Evolutionary conservation across 1,139 yeast genomes (phyloP), one percentile per base, ranked within the genome.

Genomic region (Sugiyamaella xylanicola): DNA sequence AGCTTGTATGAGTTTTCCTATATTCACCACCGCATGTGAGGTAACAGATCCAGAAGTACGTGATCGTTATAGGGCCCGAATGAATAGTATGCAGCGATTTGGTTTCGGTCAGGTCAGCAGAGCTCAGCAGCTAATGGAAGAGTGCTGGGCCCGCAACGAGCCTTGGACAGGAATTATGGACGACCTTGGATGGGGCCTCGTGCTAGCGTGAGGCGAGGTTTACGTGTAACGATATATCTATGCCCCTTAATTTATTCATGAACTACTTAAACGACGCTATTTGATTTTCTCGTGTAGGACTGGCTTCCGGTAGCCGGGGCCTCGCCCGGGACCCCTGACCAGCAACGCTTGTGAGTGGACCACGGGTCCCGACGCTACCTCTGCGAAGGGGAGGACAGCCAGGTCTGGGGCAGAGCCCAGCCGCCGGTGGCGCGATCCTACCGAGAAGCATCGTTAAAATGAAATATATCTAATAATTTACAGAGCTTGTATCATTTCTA

Each of bases 21-120:
- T 76, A 3, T 80, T 81, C 60, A 75, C 83, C 27, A 81, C 83
- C 25, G 86, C 81, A 9, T 80, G 85, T 63, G 86, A 82, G 61
- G 75, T 78, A 1, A 57, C 73, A 17, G 76, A 78, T 54, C 67
- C 66, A 0, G 67, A 64, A 2, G 65, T 70, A 58, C 68, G 78
- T 42, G 63, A 63, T n/a, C 68, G 75, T 27, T 77, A 76, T 56
- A 60, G 70, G 36, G 64, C 65, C 8, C 65, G 85, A 32, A 74
- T 81, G 61, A 61, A 66, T 3, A 66, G 65, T 19, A 72, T 81
- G 68, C 72, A 74, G 11, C 72, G 73, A 25, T 72, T 73, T 65
- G 85, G 85, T 0, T 76, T 77, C 54, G 71, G 74, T 4, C 78
- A 77, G 59, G 81, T 82, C 0, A 65, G 65, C 15, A 72, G 74